Evolutionary conservation across 345 rosid species (phyloP).

Genomic region (Limnanthes douglasii): DNA sequence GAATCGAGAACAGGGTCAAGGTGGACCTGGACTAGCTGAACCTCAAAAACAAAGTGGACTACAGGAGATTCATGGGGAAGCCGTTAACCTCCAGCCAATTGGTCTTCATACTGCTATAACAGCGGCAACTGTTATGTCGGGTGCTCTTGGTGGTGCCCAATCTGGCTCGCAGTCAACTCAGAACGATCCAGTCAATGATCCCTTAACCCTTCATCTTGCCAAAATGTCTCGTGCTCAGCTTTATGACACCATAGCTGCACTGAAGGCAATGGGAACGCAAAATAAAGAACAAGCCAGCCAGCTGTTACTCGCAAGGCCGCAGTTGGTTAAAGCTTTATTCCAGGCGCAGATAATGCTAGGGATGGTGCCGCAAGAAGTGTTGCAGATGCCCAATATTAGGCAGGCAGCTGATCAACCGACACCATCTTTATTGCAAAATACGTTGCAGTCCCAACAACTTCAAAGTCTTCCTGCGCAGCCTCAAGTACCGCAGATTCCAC

Average conservation of each 20-base stretch:
- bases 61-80: slow-evolving; percentile 27
- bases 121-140: slow-evolving; percentile 69
- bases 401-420: too few species aligned
- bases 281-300: slow-evolving; percentile 62
- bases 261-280: slow-evolving; percentile 80
- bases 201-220: slow-evolving; percentile 81
- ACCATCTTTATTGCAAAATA: too few species aligned
- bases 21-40: slow-evolving; percentile 22
- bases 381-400: too few species aligned
- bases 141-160: slow-evolving; percentile 69
- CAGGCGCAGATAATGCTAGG: too few species aligned
- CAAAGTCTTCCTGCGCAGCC: too few species aligned
- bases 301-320: slow-evolving; percentile 62
- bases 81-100: slow-evolving; percentile 52
- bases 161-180: slow-evolving; percentile 33
- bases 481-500: too few species aligned
- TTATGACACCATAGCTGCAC: slow-evolving; percentile 50
- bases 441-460: too few species aligned
- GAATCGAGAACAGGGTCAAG: slow-evolving; percentile 68
- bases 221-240: slow-evolving; percentile 82
- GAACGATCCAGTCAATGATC: slow-evolving; percentile 50
- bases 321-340: slow-evolving; percentile 71
- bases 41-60: slow-evolving; percentile 51
- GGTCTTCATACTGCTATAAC: slow-evolving; percentile 68
- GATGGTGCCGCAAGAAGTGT: too few species aligned